Percentiles rank a stretch among this genome's conserved stretches.
phyloP scores from a whole-genome alignment of 116 monocot genomes.

The Phalaenopsis hybrid region DNA sequence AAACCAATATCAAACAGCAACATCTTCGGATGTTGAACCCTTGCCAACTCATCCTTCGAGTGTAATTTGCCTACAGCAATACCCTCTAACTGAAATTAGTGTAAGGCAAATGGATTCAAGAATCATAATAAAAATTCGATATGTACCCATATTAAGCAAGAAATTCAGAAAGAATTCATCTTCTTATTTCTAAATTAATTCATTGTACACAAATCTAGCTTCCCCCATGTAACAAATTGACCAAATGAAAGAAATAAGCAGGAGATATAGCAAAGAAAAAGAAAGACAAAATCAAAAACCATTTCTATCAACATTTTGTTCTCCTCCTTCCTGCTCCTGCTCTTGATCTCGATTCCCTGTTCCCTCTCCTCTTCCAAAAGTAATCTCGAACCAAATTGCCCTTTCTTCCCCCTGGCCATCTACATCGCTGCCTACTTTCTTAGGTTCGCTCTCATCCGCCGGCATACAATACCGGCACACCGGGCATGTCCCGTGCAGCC shows the following conservation, averaged over 20 bases:
- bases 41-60: too few relatives aligned
- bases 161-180: background rate
- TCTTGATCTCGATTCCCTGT: background rate
- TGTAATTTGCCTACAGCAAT: too few relatives aligned
- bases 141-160: background rate
- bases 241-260: background rate
- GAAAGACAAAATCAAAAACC: background rate
- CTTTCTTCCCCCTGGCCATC: background rate
- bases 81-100: too few relatives aligned
- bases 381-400: conserved; percentile 12
- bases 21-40: too few relatives aligned
- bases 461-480: conserved; percentile 67
- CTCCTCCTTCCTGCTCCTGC: background rate
- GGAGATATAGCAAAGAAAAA: background rate
- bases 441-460: conserved; percentile 20
- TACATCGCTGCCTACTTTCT: conserved; percentile 10
- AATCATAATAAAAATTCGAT: too few relatives aligned
- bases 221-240: background rate
- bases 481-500: conserved; percentile 64
- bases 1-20: too few relatives aligned
- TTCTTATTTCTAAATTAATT: background rate
- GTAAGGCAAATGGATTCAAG: too few relatives aligned
- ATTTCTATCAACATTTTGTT: background rate
- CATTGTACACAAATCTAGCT: background rate
- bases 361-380: background rate